phyloP scores from a whole-genome alignment of 768 basidiomycete species.

The Suillus discolor region DNA sequence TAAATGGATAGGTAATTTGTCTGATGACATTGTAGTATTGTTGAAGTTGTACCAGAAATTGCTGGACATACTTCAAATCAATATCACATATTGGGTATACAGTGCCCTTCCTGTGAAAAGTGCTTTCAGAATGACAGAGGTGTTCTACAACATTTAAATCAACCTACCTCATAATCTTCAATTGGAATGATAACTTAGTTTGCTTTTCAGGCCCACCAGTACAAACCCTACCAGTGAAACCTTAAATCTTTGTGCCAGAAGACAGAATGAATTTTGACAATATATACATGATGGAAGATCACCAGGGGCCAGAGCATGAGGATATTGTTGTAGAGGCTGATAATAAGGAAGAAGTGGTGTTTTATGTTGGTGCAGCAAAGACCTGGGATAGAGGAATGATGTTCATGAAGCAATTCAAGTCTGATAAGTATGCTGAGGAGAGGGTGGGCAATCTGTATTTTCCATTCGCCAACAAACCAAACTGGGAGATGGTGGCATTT shows the following conservation, averaged over 20 bases:
- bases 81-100: neutral
- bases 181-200: neutral
- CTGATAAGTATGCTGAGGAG: neutral
- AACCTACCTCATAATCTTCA: neutral
- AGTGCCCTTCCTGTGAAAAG: neutral
- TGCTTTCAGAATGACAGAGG: neutral
- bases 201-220: neutral
- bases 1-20: no score
- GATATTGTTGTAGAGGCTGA: neutral
- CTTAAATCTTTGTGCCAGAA: no score
- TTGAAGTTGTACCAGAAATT: neutral
- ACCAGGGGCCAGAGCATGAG: neutral
- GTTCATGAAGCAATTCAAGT: neutral
- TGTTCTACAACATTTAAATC: neutral
- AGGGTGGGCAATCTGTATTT: neutral
- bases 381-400: neutral
- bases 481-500: conserved; percentile 3
- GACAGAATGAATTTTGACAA: no score
- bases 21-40: neutral
- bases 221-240: no score
- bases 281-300: no score
- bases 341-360: neutral
- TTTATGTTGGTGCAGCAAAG: neutral
- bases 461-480: neutral
- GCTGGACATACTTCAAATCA: neutral